Conservation (phyloP, 306 rosid species). For the Cucurbita argyrosperma region DNA sequence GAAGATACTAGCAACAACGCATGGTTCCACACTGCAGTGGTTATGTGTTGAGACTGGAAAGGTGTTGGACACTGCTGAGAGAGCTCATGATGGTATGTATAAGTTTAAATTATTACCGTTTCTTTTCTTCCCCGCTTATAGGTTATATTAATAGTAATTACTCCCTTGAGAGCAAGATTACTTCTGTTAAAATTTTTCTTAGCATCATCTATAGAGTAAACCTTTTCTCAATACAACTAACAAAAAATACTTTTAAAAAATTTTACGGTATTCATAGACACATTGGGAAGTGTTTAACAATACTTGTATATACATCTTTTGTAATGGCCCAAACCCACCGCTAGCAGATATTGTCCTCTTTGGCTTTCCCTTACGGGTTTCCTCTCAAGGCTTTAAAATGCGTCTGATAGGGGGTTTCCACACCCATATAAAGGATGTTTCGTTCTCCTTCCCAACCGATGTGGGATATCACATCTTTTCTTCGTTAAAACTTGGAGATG, state of each 20-base stretch:
- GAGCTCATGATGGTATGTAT: slow-evolving; percentile 92
- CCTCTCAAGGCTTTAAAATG: too few relatives aligned
- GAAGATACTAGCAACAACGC: slow-evolving; percentile 61
- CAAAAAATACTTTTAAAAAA: background rate
- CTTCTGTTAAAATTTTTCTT: background rate
- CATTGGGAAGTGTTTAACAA: background rate
- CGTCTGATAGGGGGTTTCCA: too few relatives aligned
- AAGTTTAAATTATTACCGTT: background rate
- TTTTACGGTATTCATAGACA: background rate
- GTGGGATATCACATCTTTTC: too few relatives aligned
- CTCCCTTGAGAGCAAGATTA: background rate
- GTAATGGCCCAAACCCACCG: too few relatives aligned
- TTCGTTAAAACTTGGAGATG: too few relatives aligned
- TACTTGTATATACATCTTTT: background rate
- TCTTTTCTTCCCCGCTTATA: background rate
- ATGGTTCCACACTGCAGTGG: slow-evolving; percentile 91
- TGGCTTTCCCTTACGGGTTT: too few relatives aligned
- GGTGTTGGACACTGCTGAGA: slow-evolving; percentile 90
- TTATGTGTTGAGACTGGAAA: slow-evolving; percentile 63
- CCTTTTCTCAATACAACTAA: background rate
- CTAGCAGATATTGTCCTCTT: too few relatives aligned
- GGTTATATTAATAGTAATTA: background rate
- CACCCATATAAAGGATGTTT: too few relatives aligned
- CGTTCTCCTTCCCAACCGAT: too few relatives aligned
- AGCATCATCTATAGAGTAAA: background rate